phyloP scores from a whole-genome alignment of 2,329 filamentous ascomycete species.

The Colletotrichum abscissum region DNA sequence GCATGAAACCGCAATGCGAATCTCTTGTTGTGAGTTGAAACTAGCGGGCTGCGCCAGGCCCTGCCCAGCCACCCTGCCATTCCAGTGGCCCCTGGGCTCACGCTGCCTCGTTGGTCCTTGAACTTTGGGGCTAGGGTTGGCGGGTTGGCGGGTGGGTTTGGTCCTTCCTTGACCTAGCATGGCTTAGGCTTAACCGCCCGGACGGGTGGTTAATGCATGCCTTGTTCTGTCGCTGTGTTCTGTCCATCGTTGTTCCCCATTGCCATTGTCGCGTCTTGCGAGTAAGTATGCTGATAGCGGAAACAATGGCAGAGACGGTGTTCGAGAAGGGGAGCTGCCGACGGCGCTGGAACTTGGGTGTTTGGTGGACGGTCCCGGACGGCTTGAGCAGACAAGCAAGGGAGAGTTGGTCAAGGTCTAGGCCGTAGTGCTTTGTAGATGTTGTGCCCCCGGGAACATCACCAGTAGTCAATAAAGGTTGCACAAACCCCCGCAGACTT shows the following conservation, averaged over 20 bases:
- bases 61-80: slow-evolving; percentile 19
- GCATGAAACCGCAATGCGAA: slow-evolving; percentile 33
- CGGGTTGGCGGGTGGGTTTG: not conserved
- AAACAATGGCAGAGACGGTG: not conserved
- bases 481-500: not conserved
- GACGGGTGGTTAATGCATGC: slow-evolving; percentile 23
- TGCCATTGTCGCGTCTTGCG: not conserved
- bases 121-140: not conserved
- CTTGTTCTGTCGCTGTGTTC: not conserved
- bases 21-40: slow-evolving; percentile 17
- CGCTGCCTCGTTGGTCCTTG: not conserved
- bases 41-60: slow-evolving; percentile 24
- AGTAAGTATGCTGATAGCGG: not conserved
- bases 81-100: not conserved
- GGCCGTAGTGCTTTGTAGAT: too few relatives aligned
- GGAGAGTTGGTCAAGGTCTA: not conserved
- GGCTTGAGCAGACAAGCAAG: not conserved
- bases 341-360: not conserved
- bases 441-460: not conserved
- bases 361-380: not conserved
- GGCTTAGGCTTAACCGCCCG: slow-evolving; percentile 30
- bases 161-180: slow-evolving; percentile 4
- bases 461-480: not conserved
- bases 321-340: not conserved
- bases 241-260: not conserved